Conservation (phyloP, 805 yeast species). For the Candida adriatica region DNA sequence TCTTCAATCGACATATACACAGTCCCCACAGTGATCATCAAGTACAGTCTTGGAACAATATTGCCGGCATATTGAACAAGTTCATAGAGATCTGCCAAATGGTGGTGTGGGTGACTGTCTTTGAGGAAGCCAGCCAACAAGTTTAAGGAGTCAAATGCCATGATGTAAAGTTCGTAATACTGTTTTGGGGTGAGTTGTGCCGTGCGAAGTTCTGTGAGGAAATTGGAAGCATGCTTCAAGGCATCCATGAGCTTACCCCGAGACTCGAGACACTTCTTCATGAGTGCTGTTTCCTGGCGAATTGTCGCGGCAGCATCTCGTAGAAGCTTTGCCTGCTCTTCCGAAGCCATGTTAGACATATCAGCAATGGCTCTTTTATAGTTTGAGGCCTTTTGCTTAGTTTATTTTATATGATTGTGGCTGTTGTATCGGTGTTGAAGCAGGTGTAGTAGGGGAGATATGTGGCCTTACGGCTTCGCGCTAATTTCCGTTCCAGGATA, state of each 20-base stretch:
- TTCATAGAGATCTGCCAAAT: slow-evolving; percentile 85
- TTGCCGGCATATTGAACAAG: slow-evolving; percentile 94
- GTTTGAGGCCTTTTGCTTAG: too few relatives aligned
- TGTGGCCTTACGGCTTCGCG: too few relatives aligned
- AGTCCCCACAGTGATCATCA: slow-evolving; percentile 94
- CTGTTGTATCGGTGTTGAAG: too few relatives aligned
- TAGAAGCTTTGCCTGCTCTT: slow-evolving; percentile 26
- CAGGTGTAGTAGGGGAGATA: too few relatives aligned
- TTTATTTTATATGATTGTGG: too few relatives aligned
- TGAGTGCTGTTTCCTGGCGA: slow-evolving; percentile 61
- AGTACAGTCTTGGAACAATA: slow-evolving; percentile 82
- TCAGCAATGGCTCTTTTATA: too few relatives aligned
- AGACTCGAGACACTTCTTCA: slow-evolving; percentile 70
- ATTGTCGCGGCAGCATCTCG: slow-evolving; percentile 46
- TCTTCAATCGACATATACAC: slow-evolving; percentile 73
- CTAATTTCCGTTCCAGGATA: too few relatives aligned
- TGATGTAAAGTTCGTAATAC: slow-evolving; percentile 85
- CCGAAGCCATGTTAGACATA: too few relatives aligned
- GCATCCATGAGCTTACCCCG: slow-evolving; percentile 78
- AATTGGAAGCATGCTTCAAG: slow-evolving; percentile 75
- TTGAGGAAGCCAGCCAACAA: slow-evolving; percentile 56
- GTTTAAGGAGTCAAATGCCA: slow-evolving; percentile 77
- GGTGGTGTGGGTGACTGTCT: slow-evolving; percentile 61
- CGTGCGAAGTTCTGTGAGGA: slow-evolving; percentile 76
- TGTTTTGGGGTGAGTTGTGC: slow-evolving; percentile 76